Evolutionary conservation across 345 rosid genomes (phyloP).

Genomic region (Eutrema yunnanense): DNA sequence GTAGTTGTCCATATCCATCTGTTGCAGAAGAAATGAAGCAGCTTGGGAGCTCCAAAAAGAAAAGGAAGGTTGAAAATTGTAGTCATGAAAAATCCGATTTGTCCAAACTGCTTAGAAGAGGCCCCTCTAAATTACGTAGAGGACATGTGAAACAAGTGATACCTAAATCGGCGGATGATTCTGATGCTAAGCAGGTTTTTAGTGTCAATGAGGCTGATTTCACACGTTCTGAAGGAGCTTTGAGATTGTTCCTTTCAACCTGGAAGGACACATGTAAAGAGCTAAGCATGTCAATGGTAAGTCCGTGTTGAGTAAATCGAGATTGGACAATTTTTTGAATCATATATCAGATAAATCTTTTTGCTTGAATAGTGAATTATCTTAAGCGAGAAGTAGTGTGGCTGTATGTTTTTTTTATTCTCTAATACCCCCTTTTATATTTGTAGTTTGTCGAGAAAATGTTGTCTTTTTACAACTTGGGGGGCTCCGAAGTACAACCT

Average conservation of each 20-base stretch:
- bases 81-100: constrained; percentile 31
- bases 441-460: constrained; percentile 64
- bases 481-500: constrained; percentile 19
- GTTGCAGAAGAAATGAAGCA: constrained; percentile 68
- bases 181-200: constrained; percentile 20
- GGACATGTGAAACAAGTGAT: constrained; percentile 33
- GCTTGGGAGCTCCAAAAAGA: constrained; percentile 49
- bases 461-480: constrained; percentile 45
- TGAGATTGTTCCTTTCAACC: constrained; percentile 59
- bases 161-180: constrained; percentile 19
- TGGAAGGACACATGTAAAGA: constrained; percentile 83
- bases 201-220: constrained; percentile 36
- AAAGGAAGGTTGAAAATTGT: constrained; percentile 22
- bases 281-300: constrained; percentile 49
- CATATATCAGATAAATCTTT: not conserved
- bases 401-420: constrained; percentile 2
- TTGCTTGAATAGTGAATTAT: not conserved
- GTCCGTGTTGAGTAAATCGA: constrained; percentile 4
- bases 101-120: constrained; percentile 21
- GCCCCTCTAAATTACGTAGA: constrained; percentile 35
- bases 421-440: constrained; percentile 7
- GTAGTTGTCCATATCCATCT: constrained; percentile 88
- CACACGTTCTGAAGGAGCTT: constrained; percentile 36
- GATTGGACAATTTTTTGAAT: not conserved
- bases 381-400: not conserved